Evolutionary conservation across 2,329 filamentous ascomycete species (phyloP), one percentile per base, ranked within the genome.

Genomic region (Akanthomyces dipterigenus): DNA sequence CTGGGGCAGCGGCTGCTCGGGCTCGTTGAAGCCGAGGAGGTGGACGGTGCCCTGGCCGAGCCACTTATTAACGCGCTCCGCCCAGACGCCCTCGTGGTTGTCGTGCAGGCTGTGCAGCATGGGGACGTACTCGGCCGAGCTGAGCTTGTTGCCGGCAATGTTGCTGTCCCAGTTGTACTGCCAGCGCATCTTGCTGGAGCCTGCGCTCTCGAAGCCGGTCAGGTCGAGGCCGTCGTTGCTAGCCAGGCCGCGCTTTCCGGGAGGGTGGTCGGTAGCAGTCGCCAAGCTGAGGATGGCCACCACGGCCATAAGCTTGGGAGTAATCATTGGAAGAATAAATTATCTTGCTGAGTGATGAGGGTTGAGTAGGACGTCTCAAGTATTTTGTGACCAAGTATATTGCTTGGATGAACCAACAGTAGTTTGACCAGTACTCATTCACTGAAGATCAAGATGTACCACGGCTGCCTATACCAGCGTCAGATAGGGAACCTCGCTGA

Each of bases 91-190:
- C 3, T 57, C 42, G 43, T 48, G 43, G 14, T 9, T 7, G 18
- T 57, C 20, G 5, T 16, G 55, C 4, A 57, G 24, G 24, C 42
- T 48, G 42, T 57, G 55, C 4, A 69, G 65, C 66, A 69, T 69
- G 16, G 67, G 67, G 1, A 68, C 63, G 31, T 64, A 68, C 63
- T 69, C 67, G 36, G 60, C 51, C 22, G 60, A 64, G 20, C 28
- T 36, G 22, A 65, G 62, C 42, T 67, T 67, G 55, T 67, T 64
- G 59, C 26, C 55, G 16, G 63, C 65, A 7, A 61, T 65, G 9
- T 61, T 64, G 46, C 64, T 66, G 53, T 65, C 65, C 68, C 65
- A 69, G 63, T 69, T 69, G 61, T 69, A 69, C 36, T 66, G 65
- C 67, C 67, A 69, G 57, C 58, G 65, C n/a, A 69, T 61, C 38